Evolutionary conservation across 2,329 filamentous ascomycete species (phyloP).

Genomic region (Aspergillus niger): DNA sequence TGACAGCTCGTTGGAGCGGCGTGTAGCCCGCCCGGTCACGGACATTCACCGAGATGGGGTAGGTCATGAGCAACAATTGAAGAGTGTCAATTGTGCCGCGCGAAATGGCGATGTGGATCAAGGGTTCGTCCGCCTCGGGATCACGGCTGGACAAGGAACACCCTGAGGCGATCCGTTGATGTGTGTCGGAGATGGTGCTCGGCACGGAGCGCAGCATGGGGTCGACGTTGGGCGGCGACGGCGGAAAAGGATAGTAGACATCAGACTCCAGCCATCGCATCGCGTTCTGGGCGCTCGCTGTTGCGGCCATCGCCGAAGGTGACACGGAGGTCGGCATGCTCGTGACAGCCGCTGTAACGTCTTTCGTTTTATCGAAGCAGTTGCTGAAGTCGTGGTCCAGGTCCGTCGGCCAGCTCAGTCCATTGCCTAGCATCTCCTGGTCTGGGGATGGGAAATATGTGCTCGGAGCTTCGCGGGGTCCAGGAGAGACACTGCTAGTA

Average conservation of each 20-base stretch:
- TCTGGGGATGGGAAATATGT: background rate
- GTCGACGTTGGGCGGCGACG: background rate
- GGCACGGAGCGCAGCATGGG: background rate
- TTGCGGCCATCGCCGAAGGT: background rate
- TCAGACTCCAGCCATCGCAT: background rate
- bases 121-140: background rate
- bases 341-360: background rate
- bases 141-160: background rate
- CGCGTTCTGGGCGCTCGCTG: background rate
- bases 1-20: background rate
- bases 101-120: background rate
- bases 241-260: background rate
- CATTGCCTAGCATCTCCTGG: background rate
- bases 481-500: background rate
- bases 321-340: background rate
- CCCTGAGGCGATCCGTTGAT: background rate
- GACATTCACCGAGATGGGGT: background rate
- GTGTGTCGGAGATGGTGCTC: background rate
- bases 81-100: background rate
- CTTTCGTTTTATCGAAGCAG: background rate
- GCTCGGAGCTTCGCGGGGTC: background rate
- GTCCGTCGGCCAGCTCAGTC: background rate
- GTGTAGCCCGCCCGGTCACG: background rate
- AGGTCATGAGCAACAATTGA: background rate
- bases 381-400: background rate